Evolutionary conservation across 768 basidiomycete genomes (phyloP), one percentile per base, ranked within the genome.

Genomic region (Pisolithus marmoratus): DNA sequence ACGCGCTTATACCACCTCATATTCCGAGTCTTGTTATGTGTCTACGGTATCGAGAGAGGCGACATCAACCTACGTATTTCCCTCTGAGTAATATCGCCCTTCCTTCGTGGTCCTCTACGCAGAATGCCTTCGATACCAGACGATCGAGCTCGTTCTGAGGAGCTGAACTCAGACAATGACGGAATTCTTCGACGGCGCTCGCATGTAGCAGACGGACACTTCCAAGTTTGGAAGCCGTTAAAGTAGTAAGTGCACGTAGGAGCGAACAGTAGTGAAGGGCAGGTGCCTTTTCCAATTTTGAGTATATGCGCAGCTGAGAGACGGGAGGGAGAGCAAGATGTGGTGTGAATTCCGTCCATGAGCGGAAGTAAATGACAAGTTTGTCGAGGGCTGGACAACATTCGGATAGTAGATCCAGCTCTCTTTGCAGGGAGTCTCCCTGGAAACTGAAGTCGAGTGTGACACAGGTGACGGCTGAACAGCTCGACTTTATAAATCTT

Each of bases 371-470:
- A 36, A 65, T 57, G 9, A 65, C 49, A n/a, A 65, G 59, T 27
- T 54, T 64, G 22, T 65, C 57, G 36, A 65, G 56, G 9, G 45
- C 48, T 6, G 44, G 38, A 47, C 64, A 65, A 43, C 54, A 60
- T 46, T 65, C 65, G 9, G 65, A 49, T 14, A 65, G 53, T 7
- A 65, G 27, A 46, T 60, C 50, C 24, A 65, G 54, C 31, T 67
- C 65, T 5, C 51, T 54, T 43, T 62, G 64, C n/a, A 67, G 38
- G 17, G 53, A 42, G 8, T 65, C 63, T 3, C 58, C 60, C 6
- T 53, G 46, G 48, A 60, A 61, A 53, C 60, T 63, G 46, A 60
- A 63, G 27, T 65, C 65, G 24, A 67, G 58, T 11, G 55, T 57
- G 37, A 67, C 58, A 34, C 51, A 63, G 15, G 65, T 65, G 24